Evolutionary conservation across 2,329 filamentous ascomycete species (phyloP), one percentile per base, ranked within the genome.

Genomic region (Sphaceloma murrayae): DNA sequence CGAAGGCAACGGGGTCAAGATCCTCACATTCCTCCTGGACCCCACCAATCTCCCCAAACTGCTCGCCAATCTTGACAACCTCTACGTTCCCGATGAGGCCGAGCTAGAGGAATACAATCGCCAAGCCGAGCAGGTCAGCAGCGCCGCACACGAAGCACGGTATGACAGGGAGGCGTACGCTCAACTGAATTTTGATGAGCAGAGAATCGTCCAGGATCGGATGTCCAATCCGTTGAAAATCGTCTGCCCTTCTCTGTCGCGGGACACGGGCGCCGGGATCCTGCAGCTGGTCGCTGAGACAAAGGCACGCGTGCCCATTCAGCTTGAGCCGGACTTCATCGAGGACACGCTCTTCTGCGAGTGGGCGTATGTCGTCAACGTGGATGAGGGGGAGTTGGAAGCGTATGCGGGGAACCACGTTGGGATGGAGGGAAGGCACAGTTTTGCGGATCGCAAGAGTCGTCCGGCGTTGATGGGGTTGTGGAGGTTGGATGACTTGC

Each of bases 311-410:
- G 16, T 48, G 4, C 39, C 44, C 5, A 34, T 46, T 11, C n/a
- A 30, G 1, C 45, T 53, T 6, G 33, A 46, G 2, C 30, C 54
- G 39, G 51, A 53, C 2, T 58, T 57, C 43, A 48, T 51, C 5
- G 51, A 44, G 6, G 49, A 56, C 22, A 31, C 34, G 2, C 9
- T 50, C 7, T 54, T 49, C 17, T 56, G 56, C 45, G 55, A 57
- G 44, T 58, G 51, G 49, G 51, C 50, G 8, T 58, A 58, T 38
- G 53, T 56, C 9, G 40, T 58, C 19, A 53, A 58, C 48, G 43
- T 58, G 3, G 56, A 58, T 44, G 16, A 26, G 9, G 32, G 42
- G 18, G 32, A 42, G 2, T 29, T 52, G 10, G 49, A 52, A 39
- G 49, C 47, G 1, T 50, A 46, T 7, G 27, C 11, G 19, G n/a